Percentiles rank a stretch among this genome's conserved stretches.
Conservation (phyloP, 163 green algal genomes). For the Scenedesmus sp. region DNA sequence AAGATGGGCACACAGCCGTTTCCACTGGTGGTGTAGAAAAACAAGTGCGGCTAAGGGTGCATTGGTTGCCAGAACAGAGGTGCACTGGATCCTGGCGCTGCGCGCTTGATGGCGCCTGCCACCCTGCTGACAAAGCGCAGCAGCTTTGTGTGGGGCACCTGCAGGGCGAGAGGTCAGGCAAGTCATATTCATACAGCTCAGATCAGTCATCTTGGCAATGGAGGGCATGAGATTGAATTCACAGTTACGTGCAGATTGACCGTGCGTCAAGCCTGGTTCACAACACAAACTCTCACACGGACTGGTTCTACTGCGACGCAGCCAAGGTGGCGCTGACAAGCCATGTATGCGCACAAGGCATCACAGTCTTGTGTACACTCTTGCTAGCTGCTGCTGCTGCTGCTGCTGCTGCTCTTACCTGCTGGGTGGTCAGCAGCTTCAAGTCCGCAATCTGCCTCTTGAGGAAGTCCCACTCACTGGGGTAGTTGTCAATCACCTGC, state of each 20-base stretch:
- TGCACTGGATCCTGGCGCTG: background rate
- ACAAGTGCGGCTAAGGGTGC: too few species aligned
- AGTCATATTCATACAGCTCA: too few species aligned
- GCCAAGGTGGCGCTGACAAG: too few species aligned
- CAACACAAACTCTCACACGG: background rate
- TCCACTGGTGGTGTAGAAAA: too few species aligned
- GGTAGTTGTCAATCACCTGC: conserved; percentile 1
- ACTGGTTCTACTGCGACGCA: too few species aligned
- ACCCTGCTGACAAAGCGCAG: background rate
- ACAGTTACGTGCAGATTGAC: too few species aligned
- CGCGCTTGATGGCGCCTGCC: background rate
- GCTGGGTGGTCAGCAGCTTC: background rate
- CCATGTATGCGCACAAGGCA: too few species aligned
- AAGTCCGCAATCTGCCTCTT: background rate
- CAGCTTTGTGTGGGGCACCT: background rate
- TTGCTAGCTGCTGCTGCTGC: background rate
- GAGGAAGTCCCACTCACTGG: conserved; percentile 10
- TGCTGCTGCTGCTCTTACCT: too few species aligned
- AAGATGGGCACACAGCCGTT: background rate
- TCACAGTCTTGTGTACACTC: background rate
- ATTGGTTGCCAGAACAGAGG: background rate
- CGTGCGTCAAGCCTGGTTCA: background rate
- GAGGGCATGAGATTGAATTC: too few species aligned
- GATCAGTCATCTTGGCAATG: too few species aligned
- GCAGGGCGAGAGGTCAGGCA: too few species aligned